Percentiles rank a stretch among this genome's conserved stretches.
Conservation (phyloP, 208 protist species). For the Leishmania tarentolae region DNA sequence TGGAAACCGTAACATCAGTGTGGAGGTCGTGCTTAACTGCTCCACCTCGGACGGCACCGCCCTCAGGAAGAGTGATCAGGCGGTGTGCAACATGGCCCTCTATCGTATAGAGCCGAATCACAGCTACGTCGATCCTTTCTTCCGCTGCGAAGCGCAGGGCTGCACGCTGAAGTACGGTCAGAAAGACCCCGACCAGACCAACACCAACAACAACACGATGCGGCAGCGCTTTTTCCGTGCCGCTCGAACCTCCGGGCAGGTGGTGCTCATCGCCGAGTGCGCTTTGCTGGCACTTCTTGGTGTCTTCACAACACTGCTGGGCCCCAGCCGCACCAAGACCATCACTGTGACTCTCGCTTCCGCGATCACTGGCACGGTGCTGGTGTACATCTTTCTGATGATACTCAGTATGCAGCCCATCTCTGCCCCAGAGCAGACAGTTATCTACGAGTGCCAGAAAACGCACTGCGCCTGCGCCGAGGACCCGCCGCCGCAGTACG, state of each 20-base stretch:
- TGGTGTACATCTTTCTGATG: conserved; percentile 70
- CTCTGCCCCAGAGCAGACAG: conserved; percentile 10
- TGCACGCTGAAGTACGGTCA: conserved; percentile 58
- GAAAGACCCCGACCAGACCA: conserved; percentile 2
- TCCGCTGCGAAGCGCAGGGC: conserved; percentile 52
- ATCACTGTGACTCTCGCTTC: conserved; percentile 38
- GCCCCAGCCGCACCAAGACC: conserved; percentile 32
- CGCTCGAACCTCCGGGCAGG: conserved; percentile 38
- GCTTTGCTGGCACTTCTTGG: conserved; percentile 52
- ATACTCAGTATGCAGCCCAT: conserved; percentile 56
- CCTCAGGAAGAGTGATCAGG: conserved; percentile 39
- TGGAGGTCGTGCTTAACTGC: conserved; percentile 70
- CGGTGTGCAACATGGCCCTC: conserved; percentile 61
- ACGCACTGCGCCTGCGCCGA: conserved; percentile 71
- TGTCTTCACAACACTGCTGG: conserved; percentile 38
- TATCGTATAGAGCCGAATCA: conserved; percentile 73
- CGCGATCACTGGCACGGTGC: conserved; percentile 35
- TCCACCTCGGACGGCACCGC: conserved; percentile 43
- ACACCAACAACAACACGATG: conserved; percentile 16
- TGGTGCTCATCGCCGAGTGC: conserved; percentile 58
- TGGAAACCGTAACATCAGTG: conserved; percentile 64
- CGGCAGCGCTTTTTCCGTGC: conserved; percentile 35
- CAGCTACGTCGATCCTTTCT: conserved; percentile 78
- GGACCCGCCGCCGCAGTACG: conserved; percentile 58
- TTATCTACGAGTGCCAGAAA: conserved; percentile 68